Conservation (phyloP, 768 basidiomycete genomes). For the Hericium erinaceus region DNA sequence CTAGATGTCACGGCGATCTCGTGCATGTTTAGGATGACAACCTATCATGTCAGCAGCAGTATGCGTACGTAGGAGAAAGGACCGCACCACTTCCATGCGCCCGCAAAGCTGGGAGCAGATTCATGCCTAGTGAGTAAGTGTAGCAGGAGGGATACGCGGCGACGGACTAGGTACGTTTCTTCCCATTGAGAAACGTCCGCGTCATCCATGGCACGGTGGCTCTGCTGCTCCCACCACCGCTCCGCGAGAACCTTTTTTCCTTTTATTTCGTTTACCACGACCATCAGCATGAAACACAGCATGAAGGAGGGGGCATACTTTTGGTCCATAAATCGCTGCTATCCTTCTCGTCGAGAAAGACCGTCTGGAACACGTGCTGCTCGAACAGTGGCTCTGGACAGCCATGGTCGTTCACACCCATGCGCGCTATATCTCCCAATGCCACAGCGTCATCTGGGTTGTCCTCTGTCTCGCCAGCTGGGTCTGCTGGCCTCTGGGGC, state of each 20-base stretch:
- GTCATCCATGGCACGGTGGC: constrained; percentile 36
- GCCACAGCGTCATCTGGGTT: constrained; percentile 14
- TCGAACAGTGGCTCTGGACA: constrained; percentile 22
- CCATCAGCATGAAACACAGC: not conserved
- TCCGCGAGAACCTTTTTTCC: constrained; percentile 30
- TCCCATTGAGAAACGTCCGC: constrained; percentile 30
- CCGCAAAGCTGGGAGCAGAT: constrained; percentile 14
- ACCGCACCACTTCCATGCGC: constrained; percentile 25
- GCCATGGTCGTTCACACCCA: not conserved
- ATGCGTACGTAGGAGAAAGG: not conserved
- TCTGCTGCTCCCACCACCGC: constrained; percentile 47
- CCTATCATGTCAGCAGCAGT: not conserved
- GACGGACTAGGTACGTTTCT: constrained; percentile 22
- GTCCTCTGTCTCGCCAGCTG: constrained; percentile 8
- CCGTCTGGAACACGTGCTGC: constrained; percentile 40
- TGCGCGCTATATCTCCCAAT: constrained; percentile 3
- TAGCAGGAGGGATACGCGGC: not conserved
- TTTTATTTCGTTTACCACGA: constrained; percentile 26
- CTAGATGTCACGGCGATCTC: constrained; percentile 30
- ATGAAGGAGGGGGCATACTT: not conserved
- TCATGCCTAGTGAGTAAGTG: not conserved
- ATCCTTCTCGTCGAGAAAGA: constrained; percentile 36
- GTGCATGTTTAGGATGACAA: constrained; percentile 24
- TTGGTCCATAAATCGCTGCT: constrained; percentile 31
- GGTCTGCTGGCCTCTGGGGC: constrained; percentile 16